Evolutionary conservation across 192 early-diverging fungal species (phyloP), one percentile per base, ranked within the genome.

Genomic region (Coemansia asiatica): DNA sequence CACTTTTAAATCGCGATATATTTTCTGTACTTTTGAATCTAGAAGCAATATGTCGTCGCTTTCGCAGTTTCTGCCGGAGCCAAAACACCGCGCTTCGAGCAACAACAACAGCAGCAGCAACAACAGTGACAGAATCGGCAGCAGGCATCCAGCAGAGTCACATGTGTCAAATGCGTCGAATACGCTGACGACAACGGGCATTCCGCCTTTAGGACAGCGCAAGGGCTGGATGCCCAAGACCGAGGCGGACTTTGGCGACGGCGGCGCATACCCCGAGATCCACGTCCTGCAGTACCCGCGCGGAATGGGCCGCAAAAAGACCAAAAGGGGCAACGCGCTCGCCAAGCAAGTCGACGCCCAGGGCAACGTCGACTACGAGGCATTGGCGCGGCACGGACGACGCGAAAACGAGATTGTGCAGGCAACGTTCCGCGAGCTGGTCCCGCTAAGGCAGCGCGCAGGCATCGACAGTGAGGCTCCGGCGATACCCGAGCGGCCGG

Each of bases 241-340:
- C 16, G 69, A 82, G 23, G 86, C 89, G 51, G 95, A 99, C 71
- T 99, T 91, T 88, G 95, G 92, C 60, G 93, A 95, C 81, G 97
- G 97, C 33, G 97, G 97, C 31, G 94, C 97, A 1, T 99, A 90
- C 68, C 97, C 97, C 25, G 97, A 99, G 78, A 90, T 96, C 61
- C 88, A 89, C 67, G 77, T 92, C 49, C 87, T 88, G 4, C 97
- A 99, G 74, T 98, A 96, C 64, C 97, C 97, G 13, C 77, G 94
- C 31, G 94, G 95, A 61, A 91, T 99, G 93, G 97, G 97, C 10
- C 85, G 90, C 8, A 89, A 88, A 64, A 89, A 56, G 6, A 48
- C 36, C 27, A 56, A 56, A 29, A 51, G 68, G 31, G 66, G 81
- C 28, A 69, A 72, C 51, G 86, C 94, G 0, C 84, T 99, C 56